phyloP scores from a whole-genome alignment of 805 yeast species.

The Kodamaea hsintzibuensis region DNA sequence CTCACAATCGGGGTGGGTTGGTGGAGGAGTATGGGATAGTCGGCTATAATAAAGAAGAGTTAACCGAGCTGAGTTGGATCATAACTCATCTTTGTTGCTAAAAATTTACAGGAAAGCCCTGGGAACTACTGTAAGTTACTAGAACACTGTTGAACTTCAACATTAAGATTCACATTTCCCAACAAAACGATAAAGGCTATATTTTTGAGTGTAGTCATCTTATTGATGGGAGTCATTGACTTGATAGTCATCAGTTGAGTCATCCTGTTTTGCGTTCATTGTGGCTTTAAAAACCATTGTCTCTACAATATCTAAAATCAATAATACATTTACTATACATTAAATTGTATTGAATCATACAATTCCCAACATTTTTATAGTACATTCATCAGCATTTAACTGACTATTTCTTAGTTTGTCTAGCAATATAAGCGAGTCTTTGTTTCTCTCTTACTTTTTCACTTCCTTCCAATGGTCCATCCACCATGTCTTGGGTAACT shows the following conservation, averaged over 20 bases:
- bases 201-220: background rate
- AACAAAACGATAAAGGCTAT: background rate
- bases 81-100: no score
- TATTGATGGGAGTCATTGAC: background rate
- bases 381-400: background rate
- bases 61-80: no score
- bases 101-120: no score
- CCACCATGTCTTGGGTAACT: slow-evolving; percentile 43
- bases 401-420: background rate
- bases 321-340: background rate
- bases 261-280: background rate
- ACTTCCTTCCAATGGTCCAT: slow-evolving; percentile 29
- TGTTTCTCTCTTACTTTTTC: slow-evolving; percentile 16
- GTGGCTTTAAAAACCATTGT: background rate
- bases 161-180: background rate
- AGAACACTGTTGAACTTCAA: no score
- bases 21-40: no score
- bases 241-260: background rate
- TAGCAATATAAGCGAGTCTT: slow-evolving; percentile 1
- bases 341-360: no score
- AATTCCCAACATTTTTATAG: background rate
- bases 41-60: no score
- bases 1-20: background rate
- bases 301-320: background rate
- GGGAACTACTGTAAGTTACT: no score